These are phyloP conservation scores for Podosphaera aphanis DNA, from an alignment of 2,329 filamentous ascomycete genomes.

Conservation along the genomic window DNA sequence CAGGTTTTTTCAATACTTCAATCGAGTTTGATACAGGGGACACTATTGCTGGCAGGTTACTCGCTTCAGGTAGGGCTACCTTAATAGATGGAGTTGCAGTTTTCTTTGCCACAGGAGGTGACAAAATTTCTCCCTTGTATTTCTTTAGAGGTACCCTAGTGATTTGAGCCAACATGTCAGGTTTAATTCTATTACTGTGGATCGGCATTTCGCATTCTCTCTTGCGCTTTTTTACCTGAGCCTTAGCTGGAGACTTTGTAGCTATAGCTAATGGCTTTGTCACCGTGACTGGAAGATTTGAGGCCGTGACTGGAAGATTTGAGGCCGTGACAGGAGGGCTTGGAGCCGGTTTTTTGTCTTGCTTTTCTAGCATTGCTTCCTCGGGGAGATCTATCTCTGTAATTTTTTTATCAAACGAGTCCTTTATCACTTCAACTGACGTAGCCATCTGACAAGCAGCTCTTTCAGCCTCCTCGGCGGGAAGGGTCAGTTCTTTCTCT, in stretches of 20 bases:
- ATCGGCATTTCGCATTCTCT: not conserved
- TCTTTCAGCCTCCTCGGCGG: constrained; percentile 37
- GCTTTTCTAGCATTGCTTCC: constrained; percentile 1
- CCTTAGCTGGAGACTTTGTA: not conserved
- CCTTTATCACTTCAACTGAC: constrained; percentile 23
- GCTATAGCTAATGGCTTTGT: too few relatives aligned
- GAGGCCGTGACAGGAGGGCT: not conserved
- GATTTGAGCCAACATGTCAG: not conserved
- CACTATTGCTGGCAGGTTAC: constrained; percentile 4
- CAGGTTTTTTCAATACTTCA: constrained; percentile 9
- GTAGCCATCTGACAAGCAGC: constrained; percentile 29
- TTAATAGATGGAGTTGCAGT: constrained; percentile 2
- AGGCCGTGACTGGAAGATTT: too few relatives aligned
- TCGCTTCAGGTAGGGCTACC: constrained; percentile 3
- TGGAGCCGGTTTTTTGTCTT: not conserved
- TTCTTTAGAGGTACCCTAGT: not conserved
- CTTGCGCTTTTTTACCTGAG: not conserved
- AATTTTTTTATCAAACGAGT: constrained; percentile 12
- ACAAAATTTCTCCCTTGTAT: not conserved
- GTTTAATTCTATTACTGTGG: not conserved
- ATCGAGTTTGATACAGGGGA: constrained; percentile 5
- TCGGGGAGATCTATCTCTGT: not conserved
- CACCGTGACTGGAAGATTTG: too few relatives aligned
- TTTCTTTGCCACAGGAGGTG: not conserved
- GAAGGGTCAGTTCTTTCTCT: constrained; percentile 39